Conservation (phyloP, 1,139 yeast species). For the Sporopachydermia cereana region DNA sequence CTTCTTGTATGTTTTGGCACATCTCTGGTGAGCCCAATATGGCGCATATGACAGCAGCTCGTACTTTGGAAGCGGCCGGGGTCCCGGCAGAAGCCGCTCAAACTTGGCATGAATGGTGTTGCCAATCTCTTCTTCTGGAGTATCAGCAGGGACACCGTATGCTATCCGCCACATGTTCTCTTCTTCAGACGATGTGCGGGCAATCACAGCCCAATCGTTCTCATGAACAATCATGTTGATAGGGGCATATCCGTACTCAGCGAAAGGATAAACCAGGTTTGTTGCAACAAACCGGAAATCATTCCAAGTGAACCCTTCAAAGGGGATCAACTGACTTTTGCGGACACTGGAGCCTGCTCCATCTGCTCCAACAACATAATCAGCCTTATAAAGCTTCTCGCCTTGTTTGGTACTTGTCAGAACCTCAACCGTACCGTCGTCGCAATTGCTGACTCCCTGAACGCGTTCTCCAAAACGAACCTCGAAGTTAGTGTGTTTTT, state of each 20-base stretch:
- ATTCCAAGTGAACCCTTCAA: conserved; percentile 15
- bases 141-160: conserved; percentile 3
- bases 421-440: neutral
- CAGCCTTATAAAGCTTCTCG: neutral
- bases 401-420: neutral
- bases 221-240: conserved; percentile 5
- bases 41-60: neutral
- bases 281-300: conserved; percentile 12
- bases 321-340: neutral
- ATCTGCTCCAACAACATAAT: conserved; percentile 5
- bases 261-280: conserved; percentile 3
- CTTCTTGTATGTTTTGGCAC: conserved; percentile 3
- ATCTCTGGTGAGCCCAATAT: conserved; percentile 4
- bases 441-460: neutral
- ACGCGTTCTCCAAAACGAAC: neutral
- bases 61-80: neutral
- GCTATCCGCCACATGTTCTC: conserved; percentile 4
- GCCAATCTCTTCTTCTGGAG: neutral
- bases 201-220: conserved; percentile 5
- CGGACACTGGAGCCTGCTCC: neutral
- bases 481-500: neutral
- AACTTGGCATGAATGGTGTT: conserved; percentile 4
- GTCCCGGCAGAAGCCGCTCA: conserved; percentile 2
- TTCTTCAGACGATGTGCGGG: neutral
- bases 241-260: conserved; percentile 1